Percentiles rank a stretch among this genome's conserved stretches.
Conservation (phyloP, 1,284 basidiomycete genomes). For the Cutaneotrichosporon arboriforme region DNA sequence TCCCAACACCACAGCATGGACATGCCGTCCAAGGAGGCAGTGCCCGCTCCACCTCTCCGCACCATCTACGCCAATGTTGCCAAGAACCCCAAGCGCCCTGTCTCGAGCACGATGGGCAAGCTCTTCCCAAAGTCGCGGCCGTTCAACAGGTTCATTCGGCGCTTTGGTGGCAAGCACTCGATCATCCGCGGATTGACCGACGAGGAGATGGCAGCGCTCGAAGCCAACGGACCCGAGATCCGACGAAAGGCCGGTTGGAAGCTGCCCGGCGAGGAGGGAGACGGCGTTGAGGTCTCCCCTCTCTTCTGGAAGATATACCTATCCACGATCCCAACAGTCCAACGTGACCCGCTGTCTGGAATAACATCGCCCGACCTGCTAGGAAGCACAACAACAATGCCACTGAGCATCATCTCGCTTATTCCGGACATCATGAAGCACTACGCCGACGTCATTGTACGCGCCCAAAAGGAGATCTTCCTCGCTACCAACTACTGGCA, state of each 20-base stretch:
- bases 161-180: constrained; percentile 45
- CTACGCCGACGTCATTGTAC: constrained; percentile 54
- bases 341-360: constrained; percentile 53
- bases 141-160: constrained; percentile 29
- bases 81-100: constrained; percentile 33
- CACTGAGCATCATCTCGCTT: constrained; percentile 50
- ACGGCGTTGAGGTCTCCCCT: constrained; percentile 38
- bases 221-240: constrained; percentile 29
- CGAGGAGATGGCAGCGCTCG: constrained; percentile 30
- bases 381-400: constrained; percentile 55
- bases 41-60: background rate
- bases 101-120: constrained; percentile 30
- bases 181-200: constrained; percentile 43
- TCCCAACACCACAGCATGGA: background rate
- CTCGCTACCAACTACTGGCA: constrained; percentile 60
- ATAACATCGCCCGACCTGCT: constrained; percentile 55
- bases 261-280: constrained; percentile 32
- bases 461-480: constrained; percentile 57
- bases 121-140: constrained; percentile 41
- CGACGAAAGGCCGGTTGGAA: constrained; percentile 45
- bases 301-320: constrained; percentile 54
- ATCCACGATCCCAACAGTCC: constrained; percentile 53
- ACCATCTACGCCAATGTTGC: constrained; percentile 38
- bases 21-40: background rate
- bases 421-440: constrained; percentile 61